These are phyloP conservation scores for Ophiostoma ulmi DNA, from an alignment of 2,329 filamentous ascomycete species.

Conservation along the genomic window DNA sequence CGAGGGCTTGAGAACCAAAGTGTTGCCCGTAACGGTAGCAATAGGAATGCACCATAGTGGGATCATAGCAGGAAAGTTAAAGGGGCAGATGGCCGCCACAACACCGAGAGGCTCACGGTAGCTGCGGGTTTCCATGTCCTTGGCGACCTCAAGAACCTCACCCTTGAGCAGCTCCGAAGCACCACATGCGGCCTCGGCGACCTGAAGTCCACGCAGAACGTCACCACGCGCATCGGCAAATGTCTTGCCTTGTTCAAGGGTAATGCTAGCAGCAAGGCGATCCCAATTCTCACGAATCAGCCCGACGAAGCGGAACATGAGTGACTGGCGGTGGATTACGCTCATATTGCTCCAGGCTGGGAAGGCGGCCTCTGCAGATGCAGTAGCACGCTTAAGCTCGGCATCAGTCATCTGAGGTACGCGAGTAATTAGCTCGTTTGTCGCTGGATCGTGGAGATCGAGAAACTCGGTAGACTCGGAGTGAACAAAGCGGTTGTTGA, in stretches of 20 bases:
- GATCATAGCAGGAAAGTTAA: slow-evolving; percentile 92
- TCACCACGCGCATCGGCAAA: slow-evolving; percentile 78
- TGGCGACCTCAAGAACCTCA: slow-evolving; percentile 77
- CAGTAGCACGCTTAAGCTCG: slow-evolving; percentile 70
- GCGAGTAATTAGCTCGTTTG: slow-evolving; percentile 77
- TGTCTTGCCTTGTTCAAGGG: slow-evolving; percentile 83
- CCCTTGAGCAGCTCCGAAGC: slow-evolving; percentile 79
- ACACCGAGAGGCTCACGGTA: slow-evolving; percentile 79
- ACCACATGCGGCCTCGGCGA: slow-evolving; percentile 75
- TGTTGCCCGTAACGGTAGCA: slow-evolving; percentile 78
- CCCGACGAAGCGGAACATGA: slow-evolving; percentile 81
- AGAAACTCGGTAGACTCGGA: slow-evolving; percentile 69
- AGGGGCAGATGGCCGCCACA: slow-evolving; percentile 78
- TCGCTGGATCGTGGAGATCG: slow-evolving; percentile 75
- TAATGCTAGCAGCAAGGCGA: slow-evolving; percentile 76
- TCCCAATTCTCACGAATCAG: slow-evolving; percentile 83
- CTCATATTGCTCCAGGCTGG: slow-evolving; percentile 67
- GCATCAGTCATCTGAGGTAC: slow-evolving; percentile 76
- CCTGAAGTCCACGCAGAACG: slow-evolving; percentile 75
- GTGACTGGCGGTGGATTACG: slow-evolving; percentile 69
- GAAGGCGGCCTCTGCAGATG: slow-evolving; percentile 71
- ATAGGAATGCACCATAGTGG: slow-evolving; percentile 87
- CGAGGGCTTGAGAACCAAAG: slow-evolving; percentile 77
- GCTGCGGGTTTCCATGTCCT: slow-evolving; percentile 83
- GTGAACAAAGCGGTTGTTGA: slow-evolving; percentile 71